Conservation (phyloP, 169 alveolate genomes). For the Amoebophrya sp. region DNA sequence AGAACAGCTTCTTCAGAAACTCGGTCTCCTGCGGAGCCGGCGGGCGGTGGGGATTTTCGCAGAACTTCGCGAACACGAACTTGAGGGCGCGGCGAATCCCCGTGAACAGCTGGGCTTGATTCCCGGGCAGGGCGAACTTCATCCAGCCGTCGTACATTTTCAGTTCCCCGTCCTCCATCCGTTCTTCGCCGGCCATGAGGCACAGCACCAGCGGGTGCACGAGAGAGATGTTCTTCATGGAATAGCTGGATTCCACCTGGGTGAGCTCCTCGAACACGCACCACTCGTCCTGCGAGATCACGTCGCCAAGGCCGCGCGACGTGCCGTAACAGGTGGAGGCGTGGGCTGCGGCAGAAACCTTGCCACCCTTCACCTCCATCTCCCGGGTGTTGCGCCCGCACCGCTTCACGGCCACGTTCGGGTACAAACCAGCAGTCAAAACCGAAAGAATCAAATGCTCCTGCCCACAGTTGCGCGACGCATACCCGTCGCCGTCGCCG, state of each 20-base stretch:
- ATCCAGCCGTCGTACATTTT: background rate
- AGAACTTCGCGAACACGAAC: background rate
- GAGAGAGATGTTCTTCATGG: background rate
- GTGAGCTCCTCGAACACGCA: background rate
- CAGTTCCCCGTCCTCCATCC: background rate
- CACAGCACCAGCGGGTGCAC: background rate
- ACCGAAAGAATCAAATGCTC: background rate
- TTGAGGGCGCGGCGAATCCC: background rate
- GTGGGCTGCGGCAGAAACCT: background rate
- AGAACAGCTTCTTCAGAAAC: background rate
- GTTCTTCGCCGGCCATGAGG: background rate
- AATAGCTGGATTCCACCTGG: background rate
- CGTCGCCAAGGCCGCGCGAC: background rate
- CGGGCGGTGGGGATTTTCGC: background rate
- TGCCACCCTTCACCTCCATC: background rate
- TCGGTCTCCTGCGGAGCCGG: background rate
- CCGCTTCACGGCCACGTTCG: conserved; percentile 1
- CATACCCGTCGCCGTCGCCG: background rate
- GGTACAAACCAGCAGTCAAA: background rate
- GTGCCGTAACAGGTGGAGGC: background rate
- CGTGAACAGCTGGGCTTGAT: background rate
- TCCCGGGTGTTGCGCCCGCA: background rate
- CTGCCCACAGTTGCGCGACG: background rate
- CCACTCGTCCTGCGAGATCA: background rate
- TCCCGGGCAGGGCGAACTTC: background rate